phyloP scores from a whole-genome alignment of 306 rosid species.

The Cicer pinnatifidum region DNA sequence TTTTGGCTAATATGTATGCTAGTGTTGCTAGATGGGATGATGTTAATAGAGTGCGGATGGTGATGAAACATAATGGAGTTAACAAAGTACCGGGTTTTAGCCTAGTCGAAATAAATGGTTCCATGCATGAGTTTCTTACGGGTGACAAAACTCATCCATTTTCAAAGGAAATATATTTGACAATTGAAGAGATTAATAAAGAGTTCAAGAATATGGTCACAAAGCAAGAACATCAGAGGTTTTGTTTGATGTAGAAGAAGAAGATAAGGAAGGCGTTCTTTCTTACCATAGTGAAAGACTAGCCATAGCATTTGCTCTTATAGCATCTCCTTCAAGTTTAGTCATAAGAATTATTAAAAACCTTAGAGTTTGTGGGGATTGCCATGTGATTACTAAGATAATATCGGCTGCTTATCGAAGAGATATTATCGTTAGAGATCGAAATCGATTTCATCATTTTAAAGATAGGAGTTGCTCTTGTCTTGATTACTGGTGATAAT shows the following conservation, averaged over 20 bases:
- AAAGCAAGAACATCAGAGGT: conserved; percentile 51
- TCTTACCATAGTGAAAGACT: conserved; percentile 59
- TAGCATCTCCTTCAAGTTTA: conserved; percentile 43
- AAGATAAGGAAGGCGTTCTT: conserved; percentile 54
- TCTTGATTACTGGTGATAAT: conserved; percentile 46
- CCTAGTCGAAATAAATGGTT: conserved; percentile 53
- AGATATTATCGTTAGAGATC: conserved; percentile 53
- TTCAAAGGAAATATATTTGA: conserved; percentile 49
- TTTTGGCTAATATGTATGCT: conserved; percentile 57
- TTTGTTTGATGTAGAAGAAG: conserved; percentile 56
- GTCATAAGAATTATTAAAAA: conserved; percentile 51
- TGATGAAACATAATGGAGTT: conserved; percentile 53
- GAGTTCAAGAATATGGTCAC: conserved; percentile 49
- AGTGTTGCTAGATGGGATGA: conserved; percentile 51
- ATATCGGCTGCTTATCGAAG: conserved; percentile 46
- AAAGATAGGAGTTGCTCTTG: conserved; percentile 55
- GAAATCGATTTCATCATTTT: conserved; percentile 55
- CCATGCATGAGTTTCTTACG: conserved; percentile 56
- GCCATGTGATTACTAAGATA: conserved; percentile 48
- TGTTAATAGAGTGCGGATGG: conserved; percentile 53
- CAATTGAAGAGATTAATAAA: conserved; percentile 51
- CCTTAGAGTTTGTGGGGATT: conserved; percentile 54
- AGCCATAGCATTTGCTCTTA: conserved; percentile 55
- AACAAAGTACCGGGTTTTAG: conserved; percentile 58
- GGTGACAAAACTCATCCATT: conserved; percentile 54